Evolutionary conservation across 2,329 filamentous ascomycete genomes (phyloP).

Genomic region (Trichophyton rubrum): DNA sequence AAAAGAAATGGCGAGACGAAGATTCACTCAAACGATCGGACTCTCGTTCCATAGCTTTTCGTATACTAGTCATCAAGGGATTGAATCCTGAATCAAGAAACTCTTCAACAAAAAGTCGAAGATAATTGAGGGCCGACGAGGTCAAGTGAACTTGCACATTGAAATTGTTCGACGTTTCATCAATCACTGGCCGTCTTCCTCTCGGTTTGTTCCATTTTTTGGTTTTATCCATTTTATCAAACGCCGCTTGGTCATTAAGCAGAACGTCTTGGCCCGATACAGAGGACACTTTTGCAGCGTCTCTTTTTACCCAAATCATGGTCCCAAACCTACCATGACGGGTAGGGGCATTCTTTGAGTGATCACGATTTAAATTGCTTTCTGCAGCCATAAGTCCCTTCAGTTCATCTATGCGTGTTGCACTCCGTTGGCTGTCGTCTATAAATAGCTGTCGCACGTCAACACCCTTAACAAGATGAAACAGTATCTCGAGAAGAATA

Average conservation of each 20-base stretch:
- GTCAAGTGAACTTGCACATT: conserved; percentile 61
- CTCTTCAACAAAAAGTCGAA: conserved; percentile 76
- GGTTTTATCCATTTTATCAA: conserved; percentile 77
- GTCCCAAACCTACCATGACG: conserved; percentile 90
- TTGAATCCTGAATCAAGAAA: conserved; percentile 95
- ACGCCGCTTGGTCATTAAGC: conserved; percentile 55
- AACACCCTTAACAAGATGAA: conserved; percentile 83
- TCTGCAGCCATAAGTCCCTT: conserved; percentile 67
- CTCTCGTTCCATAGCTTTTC: conserved; percentile 83
- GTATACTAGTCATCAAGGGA: conserved; percentile 69
- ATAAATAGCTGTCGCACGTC: conserved; percentile 76
- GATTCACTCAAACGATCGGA: conserved; percentile 65
- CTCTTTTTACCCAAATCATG: conserved; percentile 91
- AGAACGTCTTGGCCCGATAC: conserved; percentile 82
- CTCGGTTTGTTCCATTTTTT: conserved; percentile 84
- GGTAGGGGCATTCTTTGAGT: conserved; percentile 66
- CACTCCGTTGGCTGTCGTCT: conserved; percentile 58
- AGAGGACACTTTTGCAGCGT: conserved; percentile 70
- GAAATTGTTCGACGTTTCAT: conserved; percentile 55
- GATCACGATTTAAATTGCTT: conserved; percentile 64
- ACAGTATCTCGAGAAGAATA: conserved; percentile 79
- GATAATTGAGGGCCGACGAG: conserved; percentile 57
- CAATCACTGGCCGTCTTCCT: conserved; percentile 48
- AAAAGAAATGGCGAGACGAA: conserved; percentile 80
- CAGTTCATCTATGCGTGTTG: conserved; percentile 60